Conservation (phyloP, 2,329 filamentous ascomycete species). For the Aplosporella prunicola region DNA sequence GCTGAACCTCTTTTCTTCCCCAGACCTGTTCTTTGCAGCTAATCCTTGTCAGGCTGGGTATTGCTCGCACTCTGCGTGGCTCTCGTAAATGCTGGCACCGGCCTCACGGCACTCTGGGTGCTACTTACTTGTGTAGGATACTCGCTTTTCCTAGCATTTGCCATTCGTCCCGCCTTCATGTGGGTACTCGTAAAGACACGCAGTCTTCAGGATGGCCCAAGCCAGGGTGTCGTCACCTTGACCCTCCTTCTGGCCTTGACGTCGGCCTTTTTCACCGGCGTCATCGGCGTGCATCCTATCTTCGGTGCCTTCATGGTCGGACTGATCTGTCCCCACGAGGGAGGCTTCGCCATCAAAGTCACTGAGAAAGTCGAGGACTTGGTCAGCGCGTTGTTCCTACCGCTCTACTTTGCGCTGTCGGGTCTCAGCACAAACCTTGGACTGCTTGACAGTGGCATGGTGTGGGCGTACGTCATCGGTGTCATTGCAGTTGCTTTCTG, state of each 20-base stretch:
- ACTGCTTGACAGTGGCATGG: conserved; percentile 67
- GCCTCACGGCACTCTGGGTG: conserved; percentile 76
- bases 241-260: conserved; percentile 70
- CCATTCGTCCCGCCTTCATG: conserved; percentile 63
- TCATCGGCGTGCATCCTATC: conserved; percentile 89
- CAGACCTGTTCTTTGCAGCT: neutral
- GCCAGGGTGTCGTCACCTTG: conserved; percentile 71
- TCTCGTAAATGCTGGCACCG: conserved; percentile 77
- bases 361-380: conserved; percentile 94
- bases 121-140: conserved; percentile 68
- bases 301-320: conserved; percentile 89
- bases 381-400: conserved; percentile 71
- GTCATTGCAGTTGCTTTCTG: conserved; percentile 73
- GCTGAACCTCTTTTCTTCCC: conserved; percentile 9
- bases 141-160: conserved; percentile 63
- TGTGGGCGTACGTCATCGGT: conserved; percentile 84
- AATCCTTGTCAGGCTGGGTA: conserved; percentile 55
- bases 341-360: conserved; percentile 80
- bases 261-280: conserved; percentile 78
- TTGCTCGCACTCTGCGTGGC: conserved; percentile 87
- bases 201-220: conserved; percentile 78
- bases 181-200: conserved; percentile 65
- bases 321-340: conserved; percentile 80
- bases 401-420: conserved; percentile 87
- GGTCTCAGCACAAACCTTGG: conserved; percentile 83